These are phyloP conservation scores for Scedosporium boydii DNA, from an alignment of 2,329 filamentous ascomycete genomes.

Conservation along the genomic window DNA sequence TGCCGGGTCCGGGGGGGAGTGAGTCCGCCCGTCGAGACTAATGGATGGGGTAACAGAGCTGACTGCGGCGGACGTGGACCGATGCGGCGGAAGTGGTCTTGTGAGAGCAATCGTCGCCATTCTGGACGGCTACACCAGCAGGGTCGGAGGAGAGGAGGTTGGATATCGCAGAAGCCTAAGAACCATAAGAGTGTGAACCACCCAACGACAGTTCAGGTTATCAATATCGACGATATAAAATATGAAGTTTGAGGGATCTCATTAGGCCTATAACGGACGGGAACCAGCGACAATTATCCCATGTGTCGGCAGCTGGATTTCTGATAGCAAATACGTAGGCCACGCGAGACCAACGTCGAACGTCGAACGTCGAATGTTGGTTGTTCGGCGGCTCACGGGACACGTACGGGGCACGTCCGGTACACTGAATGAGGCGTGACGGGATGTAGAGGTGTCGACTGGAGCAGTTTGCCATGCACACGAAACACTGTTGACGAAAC, in stretches of 20 bases:
- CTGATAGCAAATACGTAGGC: neutral
- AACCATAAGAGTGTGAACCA: neutral
- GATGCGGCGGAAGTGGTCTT: conserved; percentile 35
- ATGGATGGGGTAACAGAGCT: neutral
- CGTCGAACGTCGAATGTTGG: neutral
- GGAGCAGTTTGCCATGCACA: neutral
- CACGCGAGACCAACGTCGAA: neutral
- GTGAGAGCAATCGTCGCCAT: conserved; percentile 49
- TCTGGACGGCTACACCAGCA: neutral
- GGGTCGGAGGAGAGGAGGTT: neutral
- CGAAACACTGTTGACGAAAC: neutral
- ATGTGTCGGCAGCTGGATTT: neutral
- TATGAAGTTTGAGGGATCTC: neutral
- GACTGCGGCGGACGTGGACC: conserved; percentile 27
- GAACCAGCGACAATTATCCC: neutral
- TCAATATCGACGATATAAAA: neutral
- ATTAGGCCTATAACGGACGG: neutral
- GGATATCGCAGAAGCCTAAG: neutral
- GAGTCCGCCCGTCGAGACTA: conserved; percentile 8
- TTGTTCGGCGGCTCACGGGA: neutral
- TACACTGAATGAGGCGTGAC: neutral
- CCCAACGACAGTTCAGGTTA: neutral
- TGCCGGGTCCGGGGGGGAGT: conserved; percentile 11
- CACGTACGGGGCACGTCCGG: neutral
- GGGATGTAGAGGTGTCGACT: neutral